Conservation (phyloP, 1,284 basidiomycete genomes). For the Taiwanofungus camphoratus region DNA sequence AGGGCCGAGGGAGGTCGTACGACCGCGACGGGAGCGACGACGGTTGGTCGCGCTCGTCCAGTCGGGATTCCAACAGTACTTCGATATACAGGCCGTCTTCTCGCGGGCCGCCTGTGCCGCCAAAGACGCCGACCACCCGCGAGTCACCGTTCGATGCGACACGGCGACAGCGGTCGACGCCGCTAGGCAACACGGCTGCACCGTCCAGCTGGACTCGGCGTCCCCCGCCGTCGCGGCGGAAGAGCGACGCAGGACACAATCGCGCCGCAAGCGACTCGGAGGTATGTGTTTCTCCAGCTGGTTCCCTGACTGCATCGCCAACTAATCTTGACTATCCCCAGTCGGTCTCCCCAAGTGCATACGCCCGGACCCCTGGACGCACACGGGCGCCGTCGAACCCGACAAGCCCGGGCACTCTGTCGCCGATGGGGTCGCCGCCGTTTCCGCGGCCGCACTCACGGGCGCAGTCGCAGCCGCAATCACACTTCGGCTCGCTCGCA, state of each 20-base stretch:
- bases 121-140: slow-evolving; percentile 38
- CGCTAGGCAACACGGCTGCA: slow-evolving; percentile 42
- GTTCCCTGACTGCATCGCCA: neutral
- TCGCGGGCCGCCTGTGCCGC: slow-evolving; percentile 30
- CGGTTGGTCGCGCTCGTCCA: slow-evolving; percentile 48
- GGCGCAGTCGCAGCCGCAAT: slow-evolving; percentile 41
- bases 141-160: slow-evolving; percentile 61
- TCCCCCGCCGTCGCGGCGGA: slow-evolving; percentile 55
- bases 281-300: slow-evolving; percentile 33
- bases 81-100: slow-evolving; percentile 34
- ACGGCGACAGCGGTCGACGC: slow-evolving; percentile 57
- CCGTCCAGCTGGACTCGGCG: slow-evolving; percentile 72
- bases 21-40: slow-evolving; percentile 28
- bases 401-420: slow-evolving; percentile 41
- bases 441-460: slow-evolving; percentile 58
- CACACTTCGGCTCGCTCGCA: slow-evolving; percentile 24
- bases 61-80: slow-evolving; percentile 44
- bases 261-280: slow-evolving; percentile 59
- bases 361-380: slow-evolving; percentile 38
- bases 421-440: slow-evolving; percentile 36
- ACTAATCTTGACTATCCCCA: slow-evolving; percentile 10
- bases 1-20: slow-evolving; percentile 26
- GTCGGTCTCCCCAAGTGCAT: slow-evolving; percentile 31
- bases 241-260: slow-evolving; percentile 53
- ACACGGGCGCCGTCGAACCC: slow-evolving; percentile 64